Evolutionary conservation across 1,284 basidiomycete species (phyloP).

Genomic region (Ustilago loliicola): DNA sequence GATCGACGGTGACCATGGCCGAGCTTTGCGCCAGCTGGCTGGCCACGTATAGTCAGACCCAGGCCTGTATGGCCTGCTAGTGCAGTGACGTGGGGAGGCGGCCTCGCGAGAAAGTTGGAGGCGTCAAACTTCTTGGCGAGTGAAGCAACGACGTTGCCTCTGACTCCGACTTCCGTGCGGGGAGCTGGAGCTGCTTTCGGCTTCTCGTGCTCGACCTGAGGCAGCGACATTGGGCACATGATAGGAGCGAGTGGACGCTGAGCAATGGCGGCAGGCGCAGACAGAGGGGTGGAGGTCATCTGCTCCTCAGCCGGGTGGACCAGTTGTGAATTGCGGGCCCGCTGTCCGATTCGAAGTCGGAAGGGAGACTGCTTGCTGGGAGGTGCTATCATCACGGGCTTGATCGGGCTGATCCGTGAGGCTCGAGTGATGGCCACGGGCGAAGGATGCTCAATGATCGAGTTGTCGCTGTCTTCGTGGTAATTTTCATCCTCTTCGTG

Average conservation of each 20-base stretch:
- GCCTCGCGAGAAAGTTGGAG: slow-evolving; percentile 26
- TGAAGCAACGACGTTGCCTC: slow-evolving; percentile 41
- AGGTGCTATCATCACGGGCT: background rate
- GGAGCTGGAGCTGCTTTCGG: background rate
- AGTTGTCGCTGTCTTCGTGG: slow-evolving; percentile 15
- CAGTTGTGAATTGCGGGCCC: background rate
- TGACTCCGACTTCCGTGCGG: background rate
- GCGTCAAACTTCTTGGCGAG: slow-evolving; percentile 49
- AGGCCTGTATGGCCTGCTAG: slow-evolving; percentile 17
- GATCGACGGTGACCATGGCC: slow-evolving; percentile 42
- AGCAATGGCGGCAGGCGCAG: slow-evolving; percentile 11
- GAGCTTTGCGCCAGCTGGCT: slow-evolving; percentile 1
- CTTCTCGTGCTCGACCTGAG: background rate
- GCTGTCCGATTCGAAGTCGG: slow-evolving; percentile 24
- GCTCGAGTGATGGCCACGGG: slow-evolving; percentile 17
- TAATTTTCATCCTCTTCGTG: slow-evolving; percentile 8
- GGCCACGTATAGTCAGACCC: slow-evolving; percentile 25
- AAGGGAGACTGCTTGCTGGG: slow-evolving; percentile 35
- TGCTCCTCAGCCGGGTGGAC: slow-evolving; percentile 1
- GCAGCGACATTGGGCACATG: slow-evolving; percentile 11
- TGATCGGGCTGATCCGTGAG: slow-evolving; percentile 8
- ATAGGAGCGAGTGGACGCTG: slow-evolving; percentile 13
- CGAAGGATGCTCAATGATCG: slow-evolving; percentile 16
- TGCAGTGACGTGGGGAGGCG: slow-evolving; percentile 28
- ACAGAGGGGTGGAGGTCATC: slow-evolving; percentile 24